Conservation (phyloP, 352 stramenopile species). For the Globisporangium cylindrosporum region DNA sequence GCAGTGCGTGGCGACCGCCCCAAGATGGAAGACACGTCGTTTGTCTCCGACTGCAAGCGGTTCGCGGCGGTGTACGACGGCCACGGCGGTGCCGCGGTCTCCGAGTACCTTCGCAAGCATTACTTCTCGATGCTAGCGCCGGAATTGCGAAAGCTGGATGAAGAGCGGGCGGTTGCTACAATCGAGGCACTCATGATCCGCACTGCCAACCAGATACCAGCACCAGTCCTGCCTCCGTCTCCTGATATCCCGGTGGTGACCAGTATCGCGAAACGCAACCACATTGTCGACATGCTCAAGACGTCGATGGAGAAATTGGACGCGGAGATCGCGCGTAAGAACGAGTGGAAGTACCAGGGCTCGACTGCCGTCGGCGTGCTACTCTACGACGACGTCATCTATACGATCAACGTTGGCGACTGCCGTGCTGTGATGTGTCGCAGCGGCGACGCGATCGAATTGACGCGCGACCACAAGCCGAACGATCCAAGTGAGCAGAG, state of each 20-base stretch:
- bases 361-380: conserved; percentile 75
- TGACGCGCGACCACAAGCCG: conserved; percentile 90
- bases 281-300: conserved; percentile 39
- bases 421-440: conserved; percentile 93
- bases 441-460: conserved; percentile 55
- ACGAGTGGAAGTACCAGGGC: conserved; percentile 80
- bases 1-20: conserved; percentile 71
- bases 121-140: conserved; percentile 58
- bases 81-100: conserved; percentile 67
- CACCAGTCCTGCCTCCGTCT: not conserved
- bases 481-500: conserved; percentile 77
- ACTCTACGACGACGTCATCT: conserved; percentile 73
- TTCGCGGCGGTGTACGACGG: conserved; percentile 85
- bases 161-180: conserved; percentile 13
- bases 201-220: not conserved
- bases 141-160: conserved; percentile 39
- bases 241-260: not conserved
- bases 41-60: conserved; percentile 75
- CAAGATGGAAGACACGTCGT: conserved; percentile 85
- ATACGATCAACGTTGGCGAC: conserved; percentile 93
- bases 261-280: conserved; percentile 21
- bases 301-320: conserved; percentile 53
- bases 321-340: conserved; percentile 50
- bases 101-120: conserved; percentile 60
- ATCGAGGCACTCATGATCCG: not conserved